Evolutionary conservation across 2,329 filamentous ascomycete species (phyloP).

Genomic region (Plectosphaerella sp.): DNA sequence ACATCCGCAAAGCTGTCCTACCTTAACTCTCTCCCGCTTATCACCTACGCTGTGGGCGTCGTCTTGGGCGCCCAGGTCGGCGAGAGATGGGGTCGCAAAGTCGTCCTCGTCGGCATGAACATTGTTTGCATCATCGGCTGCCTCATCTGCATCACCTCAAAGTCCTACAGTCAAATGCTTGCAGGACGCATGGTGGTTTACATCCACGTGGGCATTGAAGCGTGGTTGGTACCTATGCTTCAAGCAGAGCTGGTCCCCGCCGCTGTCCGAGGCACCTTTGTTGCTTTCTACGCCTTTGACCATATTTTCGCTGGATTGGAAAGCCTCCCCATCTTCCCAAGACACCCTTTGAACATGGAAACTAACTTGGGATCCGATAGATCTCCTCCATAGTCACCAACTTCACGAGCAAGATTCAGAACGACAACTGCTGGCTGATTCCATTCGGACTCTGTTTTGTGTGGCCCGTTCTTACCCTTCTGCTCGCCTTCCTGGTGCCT

Average conservation of each 20-base stretch:
- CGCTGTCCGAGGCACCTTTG: slow-evolving; percentile 12
- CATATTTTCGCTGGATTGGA: slow-evolving; percentile 13
- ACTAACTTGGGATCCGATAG: no score
- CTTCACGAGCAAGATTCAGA: slow-evolving; percentile 11
- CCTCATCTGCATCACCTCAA: slow-evolving; percentile 9
- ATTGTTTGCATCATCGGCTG: slow-evolving; percentile 10
- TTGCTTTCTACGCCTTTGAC: slow-evolving; percentile 12
- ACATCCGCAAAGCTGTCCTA: slow-evolving; percentile 13
- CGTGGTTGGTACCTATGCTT: slow-evolving; percentile 14
- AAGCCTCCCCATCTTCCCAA: no score
- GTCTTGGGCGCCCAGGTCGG: slow-evolving; percentile 10
- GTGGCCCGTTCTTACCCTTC: slow-evolving; percentile 10
- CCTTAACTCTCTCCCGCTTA: slow-evolving; percentile 15
- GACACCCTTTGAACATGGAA: no score
- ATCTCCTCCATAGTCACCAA: slow-evolving; percentile 15
- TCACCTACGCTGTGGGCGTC: slow-evolving; percentile 13
- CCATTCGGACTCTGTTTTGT: slow-evolving; percentile 12
- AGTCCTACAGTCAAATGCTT: slow-evolving; percentile 8
- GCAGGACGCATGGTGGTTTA: slow-evolving; percentile 14
- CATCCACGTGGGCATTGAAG: slow-evolving; percentile 15
- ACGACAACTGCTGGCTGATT: slow-evolving; percentile 14
- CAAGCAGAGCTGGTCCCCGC: slow-evolving; percentile 16
- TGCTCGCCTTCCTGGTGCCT: slow-evolving; percentile 13
- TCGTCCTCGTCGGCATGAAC: slow-evolving; percentile 13
- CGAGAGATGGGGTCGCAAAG: slow-evolving; percentile 11